Conservation (phyloP, 2,329 filamentous ascomycete species). For the Trichoderma semiorbis region DNA sequence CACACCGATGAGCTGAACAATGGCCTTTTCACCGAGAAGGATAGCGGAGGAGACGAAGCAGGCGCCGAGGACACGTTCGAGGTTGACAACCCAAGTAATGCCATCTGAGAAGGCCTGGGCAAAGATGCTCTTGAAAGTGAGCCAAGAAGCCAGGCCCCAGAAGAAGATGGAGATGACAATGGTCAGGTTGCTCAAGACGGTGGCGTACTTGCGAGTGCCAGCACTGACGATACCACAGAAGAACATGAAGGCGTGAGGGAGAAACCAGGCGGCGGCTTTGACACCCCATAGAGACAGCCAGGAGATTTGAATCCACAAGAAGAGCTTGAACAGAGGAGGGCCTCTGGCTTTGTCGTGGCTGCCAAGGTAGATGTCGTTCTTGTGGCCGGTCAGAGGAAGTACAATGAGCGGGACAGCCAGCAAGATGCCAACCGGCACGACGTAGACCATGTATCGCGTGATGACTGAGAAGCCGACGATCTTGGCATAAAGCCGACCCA, state of each 20-base stretch:
- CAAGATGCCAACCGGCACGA: slow-evolving; percentile 59
- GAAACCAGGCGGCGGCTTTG: slow-evolving; percentile 59
- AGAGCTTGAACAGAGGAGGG: slow-evolving; percentile 57
- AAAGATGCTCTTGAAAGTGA: slow-evolving; percentile 59
- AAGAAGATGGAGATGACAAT: slow-evolving; percentile 66
- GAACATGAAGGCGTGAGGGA: slow-evolving; percentile 64
- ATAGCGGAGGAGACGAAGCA: slow-evolving; percentile 66
- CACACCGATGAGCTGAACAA: slow-evolving; percentile 80
- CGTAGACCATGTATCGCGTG: slow-evolving; percentile 65
- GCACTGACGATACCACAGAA: slow-evolving; percentile 66
- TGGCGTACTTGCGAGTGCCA: slow-evolving; percentile 67
- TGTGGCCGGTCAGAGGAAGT: slow-evolving; percentile 43
- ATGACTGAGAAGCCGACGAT: slow-evolving; percentile 61
- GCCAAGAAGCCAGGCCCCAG: slow-evolving; percentile 61
- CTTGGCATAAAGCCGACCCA: slow-evolving; percentile 64
- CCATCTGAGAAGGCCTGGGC: slow-evolving; percentile 28
- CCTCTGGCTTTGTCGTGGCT: slow-evolving; percentile 40
- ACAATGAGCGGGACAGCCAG: slow-evolving; percentile 62
- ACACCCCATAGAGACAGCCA: slow-evolving; percentile 66
- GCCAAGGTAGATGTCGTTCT: slow-evolving; percentile 38
- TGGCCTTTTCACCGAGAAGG: slow-evolving; percentile 70
- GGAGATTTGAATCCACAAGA: slow-evolving; percentile 66
- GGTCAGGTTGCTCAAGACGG: slow-evolving; percentile 60
- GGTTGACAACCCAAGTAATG: slow-evolving; percentile 52
- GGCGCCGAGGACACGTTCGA: slow-evolving; percentile 65